Percentiles rank a stretch among this genome's conserved stretches.
phyloP scores from a whole-genome alignment of 306 rosid genomes.

The Macrotyloma uniflorum region DNA sequence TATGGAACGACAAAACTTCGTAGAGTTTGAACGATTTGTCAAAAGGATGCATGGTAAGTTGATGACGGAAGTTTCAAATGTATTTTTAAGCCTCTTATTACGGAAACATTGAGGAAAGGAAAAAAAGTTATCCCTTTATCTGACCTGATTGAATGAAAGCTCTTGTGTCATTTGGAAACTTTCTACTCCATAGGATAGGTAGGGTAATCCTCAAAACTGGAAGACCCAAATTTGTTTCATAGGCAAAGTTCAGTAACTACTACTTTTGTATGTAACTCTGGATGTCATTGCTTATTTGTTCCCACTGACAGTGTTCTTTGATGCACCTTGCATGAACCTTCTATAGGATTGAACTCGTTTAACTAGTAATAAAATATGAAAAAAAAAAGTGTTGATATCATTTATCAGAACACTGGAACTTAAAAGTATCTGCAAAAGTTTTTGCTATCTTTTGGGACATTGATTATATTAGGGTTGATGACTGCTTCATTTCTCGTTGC shows the following conservation, averaged over 20 bases:
- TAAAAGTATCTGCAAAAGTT: neutral
- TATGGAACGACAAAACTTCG: constrained; percentile 76
- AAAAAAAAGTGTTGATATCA: neutral
- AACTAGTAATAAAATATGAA: neutral
- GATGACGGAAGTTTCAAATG: neutral
- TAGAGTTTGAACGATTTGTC: constrained; percentile 85
- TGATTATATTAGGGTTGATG: constrained; percentile 19
- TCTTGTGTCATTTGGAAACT: neutral
- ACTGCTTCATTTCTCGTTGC: constrained; percentile 33
- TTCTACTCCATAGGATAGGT: neutral
- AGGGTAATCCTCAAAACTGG: constrained; percentile 7
- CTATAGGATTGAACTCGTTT: neutral
- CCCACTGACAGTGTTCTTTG: neutral
- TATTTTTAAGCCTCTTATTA: neutral
- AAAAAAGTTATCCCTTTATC: neutral
- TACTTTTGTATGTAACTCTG: neutral
- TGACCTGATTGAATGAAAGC: constrained; percentile 4
- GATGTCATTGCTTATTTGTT: neutral
- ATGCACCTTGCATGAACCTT: neutral
- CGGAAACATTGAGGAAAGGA: neutral
- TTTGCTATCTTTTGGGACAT: neutral
- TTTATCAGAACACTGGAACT: neutral
- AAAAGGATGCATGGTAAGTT: constrained; percentile 94
- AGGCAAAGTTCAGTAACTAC: neutral
- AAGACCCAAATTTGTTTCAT: neutral